Base-by-base conservation (phyloP, 225 moss, liverwort and hornwort species). In the Neckera pumila region DNA sequence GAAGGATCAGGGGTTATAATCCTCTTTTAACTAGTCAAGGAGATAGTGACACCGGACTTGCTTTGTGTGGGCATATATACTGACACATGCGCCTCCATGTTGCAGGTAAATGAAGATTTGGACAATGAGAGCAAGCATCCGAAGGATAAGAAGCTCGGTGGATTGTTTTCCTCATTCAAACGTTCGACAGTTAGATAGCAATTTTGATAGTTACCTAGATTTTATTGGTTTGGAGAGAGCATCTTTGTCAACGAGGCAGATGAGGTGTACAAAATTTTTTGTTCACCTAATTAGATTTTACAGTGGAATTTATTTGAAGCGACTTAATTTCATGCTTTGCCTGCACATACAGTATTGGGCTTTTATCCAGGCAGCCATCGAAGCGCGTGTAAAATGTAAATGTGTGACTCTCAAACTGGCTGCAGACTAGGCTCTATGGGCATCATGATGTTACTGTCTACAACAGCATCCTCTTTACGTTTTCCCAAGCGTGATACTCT, bases 161-260 rank as follows among this genome's bases (percentile, higher is more conserved):
- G 93, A 12, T 86, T 95, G 87, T 93, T 95, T 82, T 93, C 95
- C 36, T 87, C 93, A 27, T 92, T 95, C 83, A 95, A 95, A 76
- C 95, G 95, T 61, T 90, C 94, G 8, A 57, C 94, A 82, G 86
- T 92, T 43, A 25, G 92, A 72, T 92, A 92, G 89, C 90, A 90
- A 89, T 92, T 92, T 92, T 92, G 92, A 77, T 86, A 87, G 90
- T 57, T 47, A 34, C 31, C 23, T 63, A 90, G 89, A 59, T 86
- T 84, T 75, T 88, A 40, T 75, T 82, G 87, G 49, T 83, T 89
- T 73, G n/a, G 22, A 75, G 22, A 42, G 82, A 82, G 63, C 57
- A 51, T 85, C 82, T 74, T 49, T 78, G 59, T 42, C 76, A 63
- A 78, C 47, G 40, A 85, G 89, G 82, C 51, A 86, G 82, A 59